A percentile compares a stretch with the other conserved stretches of the same genome.
Conservation (phyloP, 768 basidiomycete species). For the Mycena latifolia region DNA sequence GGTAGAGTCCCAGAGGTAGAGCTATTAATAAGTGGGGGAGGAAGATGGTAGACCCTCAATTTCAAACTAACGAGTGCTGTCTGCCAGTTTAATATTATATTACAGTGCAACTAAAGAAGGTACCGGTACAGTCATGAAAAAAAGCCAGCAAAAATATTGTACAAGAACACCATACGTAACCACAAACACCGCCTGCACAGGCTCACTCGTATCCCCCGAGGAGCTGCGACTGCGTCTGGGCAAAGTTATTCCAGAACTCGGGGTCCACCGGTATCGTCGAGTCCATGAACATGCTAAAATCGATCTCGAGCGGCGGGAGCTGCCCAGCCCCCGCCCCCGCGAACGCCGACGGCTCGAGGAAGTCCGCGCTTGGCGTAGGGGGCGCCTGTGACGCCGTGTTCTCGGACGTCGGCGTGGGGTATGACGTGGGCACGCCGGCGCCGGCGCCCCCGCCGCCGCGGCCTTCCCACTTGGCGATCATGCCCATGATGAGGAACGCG, state of each 20-base stretch:
- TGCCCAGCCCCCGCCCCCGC: background rate
- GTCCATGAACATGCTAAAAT: constrained; percentile 30
- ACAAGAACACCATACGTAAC: too few species aligned
- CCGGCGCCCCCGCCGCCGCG: constrained; percentile 1
- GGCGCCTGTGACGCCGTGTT: background rate
- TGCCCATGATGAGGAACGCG: constrained; percentile 30
- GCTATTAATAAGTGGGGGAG: too few species aligned
- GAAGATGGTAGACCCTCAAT: too few species aligned
- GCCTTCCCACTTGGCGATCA: constrained; percentile 34
- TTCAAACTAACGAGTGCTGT: too few species aligned
- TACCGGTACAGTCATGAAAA: too few species aligned
- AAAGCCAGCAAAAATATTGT: too few species aligned
- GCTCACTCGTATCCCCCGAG: constrained; percentile 15
- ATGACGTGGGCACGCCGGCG: constrained; percentile 6
- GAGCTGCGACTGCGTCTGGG: constrained; percentile 23
- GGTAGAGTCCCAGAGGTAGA: too few species aligned
- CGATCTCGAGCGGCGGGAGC: constrained; percentile 16
- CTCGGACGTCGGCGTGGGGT: constrained; percentile 33
- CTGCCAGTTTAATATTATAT: too few species aligned
- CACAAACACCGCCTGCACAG: too few species aligned
- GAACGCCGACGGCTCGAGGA: constrained; percentile 14
- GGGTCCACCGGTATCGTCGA: constrained; percentile 29
- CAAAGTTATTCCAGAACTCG: constrained; percentile 34
- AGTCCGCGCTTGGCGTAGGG: background rate
- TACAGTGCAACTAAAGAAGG: too few species aligned